phyloP scores from a whole-genome alignment of 768 basidiomycete species.

The Kwoniella botswanensis region DNA sequence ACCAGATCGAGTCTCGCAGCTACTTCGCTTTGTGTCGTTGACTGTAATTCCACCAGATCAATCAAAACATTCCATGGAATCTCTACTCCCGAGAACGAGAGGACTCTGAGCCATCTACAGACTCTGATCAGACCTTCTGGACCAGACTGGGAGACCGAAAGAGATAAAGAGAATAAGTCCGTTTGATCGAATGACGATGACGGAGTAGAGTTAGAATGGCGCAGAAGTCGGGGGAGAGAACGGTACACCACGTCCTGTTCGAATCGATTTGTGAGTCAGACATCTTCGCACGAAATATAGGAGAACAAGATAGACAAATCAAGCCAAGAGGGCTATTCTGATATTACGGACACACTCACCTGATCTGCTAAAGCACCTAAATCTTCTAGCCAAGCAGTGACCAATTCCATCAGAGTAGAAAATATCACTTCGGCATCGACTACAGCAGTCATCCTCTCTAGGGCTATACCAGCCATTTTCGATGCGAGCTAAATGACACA shows the following conservation, averaged over 20 bases:
- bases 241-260: conserved; percentile 33
- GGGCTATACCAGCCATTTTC: conserved; percentile 33
- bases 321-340: not conserved
- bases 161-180: conserved; percentile 26
- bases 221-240: conserved; percentile 40
- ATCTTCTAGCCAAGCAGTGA: conserved; percentile 50
- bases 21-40: conserved; percentile 1
- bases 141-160: conserved; percentile 15
- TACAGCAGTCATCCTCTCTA: conserved; percentile 36
- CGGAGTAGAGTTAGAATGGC: not conserved
- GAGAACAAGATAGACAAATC: not conserved
- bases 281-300: not conserved
- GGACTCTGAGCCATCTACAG: conserved; percentile 45
- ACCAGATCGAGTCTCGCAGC: conserved; percentile 39
- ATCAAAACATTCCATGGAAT: conserved; percentile 36
- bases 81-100: conserved; percentile 44
- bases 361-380: conserved; percentile 34
- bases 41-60: conserved; percentile 28
- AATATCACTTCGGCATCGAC: conserved; percentile 38
- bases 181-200: conserved; percentile 7
- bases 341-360: conserved; percentile 12
- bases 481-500: conserved; percentile 16
- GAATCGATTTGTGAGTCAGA: no score
- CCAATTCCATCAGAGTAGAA: conserved; percentile 31
- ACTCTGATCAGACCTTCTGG: conserved; percentile 31